phyloP scores from a whole-genome alignment of 129 eudicot species.

The Smallanthus sonchifolius region DNA sequence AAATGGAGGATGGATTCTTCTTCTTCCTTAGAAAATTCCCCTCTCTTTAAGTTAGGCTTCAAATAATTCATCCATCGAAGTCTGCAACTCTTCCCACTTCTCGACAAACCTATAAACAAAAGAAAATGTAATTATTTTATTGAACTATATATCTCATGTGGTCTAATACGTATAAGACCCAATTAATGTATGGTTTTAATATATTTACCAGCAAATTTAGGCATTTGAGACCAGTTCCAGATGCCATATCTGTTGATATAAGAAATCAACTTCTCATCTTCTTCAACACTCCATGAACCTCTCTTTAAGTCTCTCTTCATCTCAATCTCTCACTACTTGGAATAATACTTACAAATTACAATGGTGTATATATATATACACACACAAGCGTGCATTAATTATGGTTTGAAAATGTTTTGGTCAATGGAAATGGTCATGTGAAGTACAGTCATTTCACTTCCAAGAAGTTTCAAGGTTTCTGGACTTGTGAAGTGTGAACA shows the following conservation, averaged over 20 bases:
- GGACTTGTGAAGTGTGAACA: too few relatives aligned
- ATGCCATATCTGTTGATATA: background rate
- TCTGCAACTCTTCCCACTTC: conserved; percentile 2
- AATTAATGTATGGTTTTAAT: too few relatives aligned
- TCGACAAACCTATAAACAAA: background rate
- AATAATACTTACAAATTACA: background rate
- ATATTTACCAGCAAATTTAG: background rate
- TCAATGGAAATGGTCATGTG: too few relatives aligned
- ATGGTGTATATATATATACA: background rate
- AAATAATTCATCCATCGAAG: conserved; percentile 4
- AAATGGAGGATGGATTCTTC: background rate
- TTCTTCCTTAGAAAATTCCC: background rate
- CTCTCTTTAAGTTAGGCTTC: conserved; percentile 2
- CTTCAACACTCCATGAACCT: background rate
- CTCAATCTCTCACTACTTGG: background rate
- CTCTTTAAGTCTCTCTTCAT: background rate
- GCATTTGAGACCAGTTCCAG: conserved; percentile 6
- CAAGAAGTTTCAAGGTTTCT: too few relatives aligned
- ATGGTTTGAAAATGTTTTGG: too few relatives aligned
- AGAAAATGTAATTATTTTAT: background rate
- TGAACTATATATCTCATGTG: background rate
- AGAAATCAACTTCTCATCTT: background rate
- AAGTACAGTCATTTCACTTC: too few relatives aligned
- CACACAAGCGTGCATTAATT: background rate
- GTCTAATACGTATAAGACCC: background rate